A percentile compares a stretch with the other conserved stretches of the same genome.
Evolutionary conservation across 2,329 filamentous ascomycete genomes (phyloP).

Genomic region (Chrysoporthe deuterocubensis): DNA sequence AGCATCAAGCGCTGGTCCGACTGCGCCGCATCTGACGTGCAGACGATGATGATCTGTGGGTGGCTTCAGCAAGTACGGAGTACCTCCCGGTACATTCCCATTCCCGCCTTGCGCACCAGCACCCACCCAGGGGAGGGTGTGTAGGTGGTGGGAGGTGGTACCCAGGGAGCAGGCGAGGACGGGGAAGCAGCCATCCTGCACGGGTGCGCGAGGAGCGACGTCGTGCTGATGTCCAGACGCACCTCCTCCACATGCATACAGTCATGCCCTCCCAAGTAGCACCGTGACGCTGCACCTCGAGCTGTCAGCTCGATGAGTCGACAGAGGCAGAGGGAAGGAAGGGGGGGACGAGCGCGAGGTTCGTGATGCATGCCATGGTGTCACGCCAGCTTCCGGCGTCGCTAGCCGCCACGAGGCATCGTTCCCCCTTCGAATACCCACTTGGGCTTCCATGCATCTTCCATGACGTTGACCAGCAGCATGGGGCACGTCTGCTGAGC

Average conservation of each 20-base stretch:
- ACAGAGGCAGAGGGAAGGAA: not conserved
- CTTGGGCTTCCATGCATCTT: slow-evolving; percentile 21
- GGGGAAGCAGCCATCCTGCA: not conserved
- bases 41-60: slow-evolving; percentile 15
- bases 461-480: slow-evolving; percentile 13
- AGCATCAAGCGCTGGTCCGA: not conserved
- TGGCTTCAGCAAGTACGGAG: slow-evolving; percentile 4
- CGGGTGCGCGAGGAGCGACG: not conserved
- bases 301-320: not conserved
- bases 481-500: not conserved
- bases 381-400: not conserved
- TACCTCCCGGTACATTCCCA: not conserved
- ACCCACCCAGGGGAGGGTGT: not conserved
- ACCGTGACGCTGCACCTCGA: slow-evolving; percentile 6
- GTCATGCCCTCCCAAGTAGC: not conserved
- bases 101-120: too few relatives aligned
- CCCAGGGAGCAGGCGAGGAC: not conserved
- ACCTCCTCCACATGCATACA: not conserved
- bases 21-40: slow-evolving; percentile 21
- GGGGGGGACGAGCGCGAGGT: not conserved
- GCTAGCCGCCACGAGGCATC: slow-evolving; percentile 14
- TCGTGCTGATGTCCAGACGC: not conserved
- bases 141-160: not conserved
- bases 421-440: slow-evolving; percentile 3
- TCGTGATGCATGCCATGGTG: slow-evolving; percentile 6